Evolutionary conservation across 495 filamentous ascomycete species (phyloP).

Genomic region (Terfezia boudieri): DNA sequence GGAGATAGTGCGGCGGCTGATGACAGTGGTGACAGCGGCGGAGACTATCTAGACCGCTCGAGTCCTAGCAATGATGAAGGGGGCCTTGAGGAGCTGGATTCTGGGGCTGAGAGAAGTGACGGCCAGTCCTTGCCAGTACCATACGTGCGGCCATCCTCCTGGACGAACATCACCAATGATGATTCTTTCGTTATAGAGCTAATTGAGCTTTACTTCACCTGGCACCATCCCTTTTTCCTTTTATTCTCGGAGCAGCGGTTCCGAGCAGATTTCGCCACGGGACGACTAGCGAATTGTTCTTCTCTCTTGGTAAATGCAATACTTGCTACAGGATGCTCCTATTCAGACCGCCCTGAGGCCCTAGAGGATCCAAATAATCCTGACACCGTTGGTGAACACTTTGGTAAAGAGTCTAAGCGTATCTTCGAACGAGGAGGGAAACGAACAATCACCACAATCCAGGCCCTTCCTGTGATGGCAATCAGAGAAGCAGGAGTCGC

Average conservation of each 20-base stretch:
- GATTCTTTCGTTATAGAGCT: conserved; percentile 36
- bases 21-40: too few species aligned
- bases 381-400: conserved; percentile 45
- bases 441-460: conserved; percentile 44
- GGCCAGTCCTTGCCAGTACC: neutral
- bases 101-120: too few species aligned
- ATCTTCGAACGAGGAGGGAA: conserved; percentile 27
- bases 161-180: conserved; percentile 42
- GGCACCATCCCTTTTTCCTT: conserved; percentile 57
- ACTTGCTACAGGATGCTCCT: conserved; percentile 48
- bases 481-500: conserved; percentile 41
- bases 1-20: neutral
- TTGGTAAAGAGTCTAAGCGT: conserved; percentile 42
- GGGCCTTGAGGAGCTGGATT: too few species aligned
- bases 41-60: too few species aligned
- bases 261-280: conserved; percentile 35
- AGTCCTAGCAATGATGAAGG: too few species aligned
- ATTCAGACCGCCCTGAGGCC: conserved; percentile 41
- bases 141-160: conserved; percentile 16
- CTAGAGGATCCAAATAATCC: conserved; percentile 37
- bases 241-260: conserved; percentile 54
- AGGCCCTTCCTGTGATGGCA: conserved; percentile 57
- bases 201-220: conserved; percentile 52
- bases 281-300: conserved; percentile 41
- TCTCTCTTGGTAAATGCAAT: conserved; percentile 55